A percentile compares a stretch with the other conserved stretches of the same genome.
Evolutionary conservation across 1,284 basidiomycete species (phyloP).

Genomic region (Athelia psychrophila): DNA sequence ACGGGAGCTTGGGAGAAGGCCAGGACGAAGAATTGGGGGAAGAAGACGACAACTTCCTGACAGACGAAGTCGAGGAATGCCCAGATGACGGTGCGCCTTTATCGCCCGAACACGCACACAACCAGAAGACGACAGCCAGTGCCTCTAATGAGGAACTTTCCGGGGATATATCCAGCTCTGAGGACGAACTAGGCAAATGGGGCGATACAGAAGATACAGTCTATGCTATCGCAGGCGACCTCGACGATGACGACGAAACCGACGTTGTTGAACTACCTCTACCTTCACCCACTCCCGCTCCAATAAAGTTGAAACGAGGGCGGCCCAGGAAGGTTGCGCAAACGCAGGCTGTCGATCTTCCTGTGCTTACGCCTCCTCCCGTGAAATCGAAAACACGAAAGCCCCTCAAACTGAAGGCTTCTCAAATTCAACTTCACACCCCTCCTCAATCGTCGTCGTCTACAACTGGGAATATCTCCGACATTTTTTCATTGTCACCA

Average conservation of each 20-base stretch:
- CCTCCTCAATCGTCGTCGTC: neutral
- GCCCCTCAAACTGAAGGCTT: too few relatives aligned
- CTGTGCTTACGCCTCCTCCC: too few relatives aligned
- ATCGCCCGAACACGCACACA: too few relatives aligned
- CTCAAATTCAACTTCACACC: neutral
- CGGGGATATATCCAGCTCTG: too few relatives aligned
- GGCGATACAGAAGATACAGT: neutral
- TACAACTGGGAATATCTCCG: neutral
- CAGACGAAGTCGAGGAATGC: neutral
- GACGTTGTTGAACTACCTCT: neutral
- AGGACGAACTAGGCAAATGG: neutral
- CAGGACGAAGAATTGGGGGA: neutral
- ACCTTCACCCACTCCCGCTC: neutral
- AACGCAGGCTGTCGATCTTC: too few relatives aligned
- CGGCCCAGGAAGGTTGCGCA: neutral
- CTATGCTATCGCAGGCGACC: neutral
- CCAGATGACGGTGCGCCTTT: too few relatives aligned
- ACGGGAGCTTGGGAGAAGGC: slow-evolving; percentile 14
- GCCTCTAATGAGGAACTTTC: neutral
- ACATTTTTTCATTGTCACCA: neutral
- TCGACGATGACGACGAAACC: neutral
- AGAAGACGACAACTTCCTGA: neutral
- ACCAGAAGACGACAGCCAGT: too few relatives aligned
- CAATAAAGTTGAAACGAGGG: neutral
- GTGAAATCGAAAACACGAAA: too few relatives aligned